Percentiles rank a stretch among this genome's conserved stretches.
These are phyloP conservation scores for Exophiala lecanii-corni DNA, from an alignment of 2,329 filamentous ascomycete genomes.

Conservation along the genomic window DNA sequence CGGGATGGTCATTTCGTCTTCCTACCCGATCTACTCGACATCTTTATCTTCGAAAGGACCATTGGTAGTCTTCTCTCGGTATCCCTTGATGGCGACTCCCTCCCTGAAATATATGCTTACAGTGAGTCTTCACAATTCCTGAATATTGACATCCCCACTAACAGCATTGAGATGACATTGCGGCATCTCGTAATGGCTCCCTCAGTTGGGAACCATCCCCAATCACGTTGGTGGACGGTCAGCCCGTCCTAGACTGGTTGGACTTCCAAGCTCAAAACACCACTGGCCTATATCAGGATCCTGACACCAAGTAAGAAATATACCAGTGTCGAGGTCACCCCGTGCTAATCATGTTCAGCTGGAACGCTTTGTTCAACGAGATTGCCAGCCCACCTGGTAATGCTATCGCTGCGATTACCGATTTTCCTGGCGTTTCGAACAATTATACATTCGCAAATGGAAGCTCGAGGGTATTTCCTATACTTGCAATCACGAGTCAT, in stretches of 20 bases:
- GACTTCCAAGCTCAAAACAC: slow-evolving; percentile 5
- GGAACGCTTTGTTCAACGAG: background rate
- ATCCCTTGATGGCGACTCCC: slow-evolving; percentile 53
- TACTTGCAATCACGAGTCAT: slow-evolving; percentile 17
- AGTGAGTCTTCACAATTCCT: slow-evolving; percentile 13
- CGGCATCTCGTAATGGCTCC: slow-evolving; percentile 10
- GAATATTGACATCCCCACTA: slow-evolving; percentile 9
- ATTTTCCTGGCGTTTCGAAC: slow-evolving; percentile 26
- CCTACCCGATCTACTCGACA: slow-evolving; percentile 27
- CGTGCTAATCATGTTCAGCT: background rate
- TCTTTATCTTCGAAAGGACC: slow-evolving; percentile 52
- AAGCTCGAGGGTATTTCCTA: slow-evolving; percentile 23
- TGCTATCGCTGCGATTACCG: background rate
- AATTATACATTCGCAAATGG: slow-evolving; percentile 30
- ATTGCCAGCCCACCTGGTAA: slow-evolving; percentile 13
- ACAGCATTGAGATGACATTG: slow-evolving; percentile 2
- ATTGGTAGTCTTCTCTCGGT: slow-evolving; percentile 55
- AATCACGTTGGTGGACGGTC: slow-evolving; percentile 6
- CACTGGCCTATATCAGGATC: slow-evolving; percentile 19
- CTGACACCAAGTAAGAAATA: slow-evolving; percentile 30
- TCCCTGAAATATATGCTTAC: slow-evolving; percentile 52
- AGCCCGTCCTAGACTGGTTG: slow-evolving; percentile 3
- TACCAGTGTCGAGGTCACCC: slow-evolving; percentile 24
- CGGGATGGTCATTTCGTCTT: slow-evolving; percentile 57
- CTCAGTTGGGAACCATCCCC: slow-evolving; percentile 1